Evolutionary conservation across 352 stramenopile genomes (phyloP), one percentile per base, ranked within the genome.

Genomic region (Phytophthora melonis): DNA sequence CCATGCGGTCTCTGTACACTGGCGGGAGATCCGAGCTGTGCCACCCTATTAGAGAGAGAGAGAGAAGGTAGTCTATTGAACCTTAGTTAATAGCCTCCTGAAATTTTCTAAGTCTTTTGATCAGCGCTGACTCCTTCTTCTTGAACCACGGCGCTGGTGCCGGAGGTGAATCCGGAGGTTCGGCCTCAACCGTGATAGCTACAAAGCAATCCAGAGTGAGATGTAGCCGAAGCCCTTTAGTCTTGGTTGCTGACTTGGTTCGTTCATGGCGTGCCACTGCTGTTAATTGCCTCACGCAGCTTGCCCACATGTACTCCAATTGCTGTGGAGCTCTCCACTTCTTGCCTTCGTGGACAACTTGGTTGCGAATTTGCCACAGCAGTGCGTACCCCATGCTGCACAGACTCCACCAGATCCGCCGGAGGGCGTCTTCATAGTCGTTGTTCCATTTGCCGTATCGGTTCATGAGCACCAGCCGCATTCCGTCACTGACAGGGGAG

Each of bases 11-110:
- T 25, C 23, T 25, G 23, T 25, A 25, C 23, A 25, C 23, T 25
- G 23, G 23, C 23, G 23, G 23, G 23, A 25, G 23, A 25, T 25
- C 23, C 23, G 23, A 25, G 2, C 23, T 25, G 23, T 25, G 2
- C 23, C 23, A 25, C 2, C 23, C 23, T 25, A n/a, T n/a, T n/a
- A n/a, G n/a, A n/a, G n/a, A n/a, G n/a, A n/a, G 36, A 45, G 36
- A 45, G 36, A 45, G 10, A 45, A 45, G 36, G 36, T 18, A 45
- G 36, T 18, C 36, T 45, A 45, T 45, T 45, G 36, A 45, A 45
- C 36, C 36, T 45, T 49, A 49, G 41, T 49, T 49, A 49, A 49
- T 49, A 49, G 41, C 16, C 41, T 49, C 41, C 14, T 49, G 41
- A 49, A 19, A 49, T 49, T 6, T 49, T 49, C 41, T 49, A 18